These are phyloP conservation scores for Penicillium concentricum DNA, from an alignment of 2,329 filamentous ascomycete genomes.

Conservation along the genomic window DNA sequence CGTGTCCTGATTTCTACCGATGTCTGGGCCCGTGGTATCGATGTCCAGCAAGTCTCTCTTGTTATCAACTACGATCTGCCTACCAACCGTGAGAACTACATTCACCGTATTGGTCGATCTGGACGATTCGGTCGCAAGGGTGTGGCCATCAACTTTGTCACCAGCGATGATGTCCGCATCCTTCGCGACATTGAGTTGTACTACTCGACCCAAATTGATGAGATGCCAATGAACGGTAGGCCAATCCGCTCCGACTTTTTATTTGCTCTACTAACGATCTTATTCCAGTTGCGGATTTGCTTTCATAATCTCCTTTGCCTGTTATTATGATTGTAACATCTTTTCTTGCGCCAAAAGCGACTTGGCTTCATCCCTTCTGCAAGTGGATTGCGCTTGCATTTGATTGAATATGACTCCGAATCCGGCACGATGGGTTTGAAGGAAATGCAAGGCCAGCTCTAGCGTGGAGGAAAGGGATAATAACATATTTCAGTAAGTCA, in stretches of 20 bases:
- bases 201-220: slow-evolving; percentile 99
- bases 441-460: slow-evolving; percentile 17
- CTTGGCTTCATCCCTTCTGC: background rate
- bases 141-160: slow-evolving; percentile 99
- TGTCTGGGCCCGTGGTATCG: slow-evolving; percentile 97
- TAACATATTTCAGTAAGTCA: slow-evolving; percentile 20
- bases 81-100: slow-evolving; percentile 99
- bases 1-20: slow-evolving; percentile 99
- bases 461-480: slow-evolving; percentile 41
- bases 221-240: slow-evolving; percentile 96
- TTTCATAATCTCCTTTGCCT: slow-evolving; percentile 29
- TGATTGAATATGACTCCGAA: background rate
- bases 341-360: slow-evolving; percentile 11
- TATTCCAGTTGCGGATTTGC: slow-evolving; percentile 35
- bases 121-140: slow-evolving; percentile 99
- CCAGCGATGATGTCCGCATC: slow-evolving; percentile 98
- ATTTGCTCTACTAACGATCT: background rate
- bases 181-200: slow-evolving; percentile 99
- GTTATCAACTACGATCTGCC: slow-evolving; percentile 99
- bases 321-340: slow-evolving; percentile 1
- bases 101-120: slow-evolving; percentile 98
- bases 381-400: background rate
- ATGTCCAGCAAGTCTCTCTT: slow-evolving; percentile 98
- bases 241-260: slow-evolving; percentile 39
- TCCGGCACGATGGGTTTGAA: background rate